Base-by-base conservation (phyloP, 768 basidiomycete genomes). In the Agrocybe praecox region DNA sequence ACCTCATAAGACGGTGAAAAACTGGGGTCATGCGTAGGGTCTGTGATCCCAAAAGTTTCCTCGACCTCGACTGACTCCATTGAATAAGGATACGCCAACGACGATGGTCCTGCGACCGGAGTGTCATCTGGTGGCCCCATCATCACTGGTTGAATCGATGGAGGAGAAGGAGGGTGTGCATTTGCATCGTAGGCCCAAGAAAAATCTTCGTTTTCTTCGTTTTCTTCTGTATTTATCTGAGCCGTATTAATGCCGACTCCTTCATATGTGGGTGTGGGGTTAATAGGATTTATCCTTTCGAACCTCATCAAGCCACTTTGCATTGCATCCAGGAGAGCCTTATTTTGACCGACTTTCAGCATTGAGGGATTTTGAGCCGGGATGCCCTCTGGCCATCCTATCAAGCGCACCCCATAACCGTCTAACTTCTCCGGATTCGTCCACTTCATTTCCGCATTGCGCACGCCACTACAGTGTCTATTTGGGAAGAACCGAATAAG, bases 371-470 rank as follows among this genome's bases (percentile, higher is more conserved):
- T 89, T 60, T 81, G 80, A 21, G 72, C 68, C 7, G 86, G 86
- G 21, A 89, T 76, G 26, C 72, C 72, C 21, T 76, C 57, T 10
- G 88, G 88, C 88, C 88, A 89, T 42, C 88, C 88, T 14, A 82
- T 74, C 45, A 89, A 67, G 52, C 74, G 79, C 29, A 89, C 83
- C 10, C 83, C 84, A 60, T 87, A 88, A 6, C 72, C 62, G 60
- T 77, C 73, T 49, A 89, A 66, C 44, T 81, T 76, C 22, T 83
- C 79, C 49, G 81, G 87, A 64, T 86, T 87, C 9, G 84, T 83
- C 88, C 88, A 89, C 67, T 85, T 88, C 88, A 89, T 89, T 62
- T 89, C 88, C 19, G 88, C 87, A 52, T 77, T 84, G 11, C 83
- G 84, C 18, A 83, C 69, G 8, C 86, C 86, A 60, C 83, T 85